Evolutionary conservation across 805 yeast species (phyloP).

Genomic region (Monosporozyma unispora): DNA sequence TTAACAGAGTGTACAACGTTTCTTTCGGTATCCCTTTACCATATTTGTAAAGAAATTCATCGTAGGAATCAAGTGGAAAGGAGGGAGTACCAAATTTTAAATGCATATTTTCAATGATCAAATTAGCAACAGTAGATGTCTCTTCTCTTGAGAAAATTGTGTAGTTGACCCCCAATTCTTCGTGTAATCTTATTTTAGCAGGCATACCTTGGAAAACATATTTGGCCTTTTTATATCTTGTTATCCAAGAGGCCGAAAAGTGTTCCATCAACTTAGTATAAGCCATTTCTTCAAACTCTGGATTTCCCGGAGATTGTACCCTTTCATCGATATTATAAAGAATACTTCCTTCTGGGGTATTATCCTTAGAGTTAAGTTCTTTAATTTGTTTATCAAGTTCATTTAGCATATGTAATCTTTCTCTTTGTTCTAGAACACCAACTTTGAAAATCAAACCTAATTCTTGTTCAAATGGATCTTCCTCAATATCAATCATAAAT

Average conservation of each 20-base stretch:
- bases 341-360: neutral
- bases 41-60: constrained; percentile 31
- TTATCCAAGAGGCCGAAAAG: constrained; percentile 36
- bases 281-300: constrained; percentile 6
- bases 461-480: constrained; percentile 58
- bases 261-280: constrained; percentile 22
- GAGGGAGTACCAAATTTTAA: constrained; percentile 26
- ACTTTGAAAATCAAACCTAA: constrained; percentile 48
- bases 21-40: constrained; percentile 48
- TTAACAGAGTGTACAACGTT: constrained; percentile 43
- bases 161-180: constrained; percentile 15
- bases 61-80: constrained; percentile 20
- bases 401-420: constrained; percentile 35
- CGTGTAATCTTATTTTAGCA: constrained; percentile 11
- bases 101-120: constrained; percentile 18
- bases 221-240: constrained; percentile 27
- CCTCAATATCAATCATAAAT: constrained; percentile 44
- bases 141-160: constrained; percentile 17
- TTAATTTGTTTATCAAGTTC: constrained; percentile 19
- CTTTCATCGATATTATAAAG: neutral
- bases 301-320: neutral
- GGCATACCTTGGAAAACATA: constrained; percentile 24
- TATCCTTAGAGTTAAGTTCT: neutral
- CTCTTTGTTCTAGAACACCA: constrained; percentile 49
- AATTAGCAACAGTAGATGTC: constrained; percentile 22